Percentiles rank a stretch among this genome's conserved stretches.
Conservation (phyloP, 2,329 filamentous ascomycete species). For the Sporothrix pseudoabietina region DNA sequence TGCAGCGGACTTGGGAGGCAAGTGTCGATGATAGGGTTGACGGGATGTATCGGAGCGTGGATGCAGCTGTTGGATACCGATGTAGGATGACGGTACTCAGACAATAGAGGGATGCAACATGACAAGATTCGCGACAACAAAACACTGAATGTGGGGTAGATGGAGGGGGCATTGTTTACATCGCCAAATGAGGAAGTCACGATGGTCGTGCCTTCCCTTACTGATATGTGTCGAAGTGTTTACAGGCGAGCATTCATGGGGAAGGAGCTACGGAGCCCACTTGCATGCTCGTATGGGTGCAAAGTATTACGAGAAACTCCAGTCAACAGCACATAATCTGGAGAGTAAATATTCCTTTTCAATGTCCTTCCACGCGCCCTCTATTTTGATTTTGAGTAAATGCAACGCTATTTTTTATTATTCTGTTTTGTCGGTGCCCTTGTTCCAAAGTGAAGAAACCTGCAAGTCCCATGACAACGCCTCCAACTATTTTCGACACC, state of each 20-base stretch:
- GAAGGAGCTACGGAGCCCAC: not conserved
- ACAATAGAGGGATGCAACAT: not conserved
- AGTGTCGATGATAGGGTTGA: not conserved
- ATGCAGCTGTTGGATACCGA: not conserved
- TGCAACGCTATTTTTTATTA: slow-evolving; percentile 8
- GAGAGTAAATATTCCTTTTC: not conserved
- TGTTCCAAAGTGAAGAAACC: not conserved
- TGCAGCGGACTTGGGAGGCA: not conserved
- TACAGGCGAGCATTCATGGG: not conserved
- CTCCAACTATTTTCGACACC: not conserved
- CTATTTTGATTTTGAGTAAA: not conserved
- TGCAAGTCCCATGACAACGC: not conserved
- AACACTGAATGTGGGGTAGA: not conserved
- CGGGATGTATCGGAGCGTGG: not conserved
- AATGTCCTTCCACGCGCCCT: too few species aligned
- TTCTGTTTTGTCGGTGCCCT: not conserved
- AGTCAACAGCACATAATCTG: too few species aligned
- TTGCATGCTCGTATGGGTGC: too few species aligned
- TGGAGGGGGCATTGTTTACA: not conserved
- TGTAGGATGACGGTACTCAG: not conserved
- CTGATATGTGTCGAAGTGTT: not conserved
- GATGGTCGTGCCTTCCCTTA: slow-evolving; percentile 1
- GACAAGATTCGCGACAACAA: not conserved
- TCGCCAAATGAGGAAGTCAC: not conserved
- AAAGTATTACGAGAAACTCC: not conserved